Base-by-base conservation (phyloP, 164 flowering plant genomes). In the Liquidambar formosana region DNA sequence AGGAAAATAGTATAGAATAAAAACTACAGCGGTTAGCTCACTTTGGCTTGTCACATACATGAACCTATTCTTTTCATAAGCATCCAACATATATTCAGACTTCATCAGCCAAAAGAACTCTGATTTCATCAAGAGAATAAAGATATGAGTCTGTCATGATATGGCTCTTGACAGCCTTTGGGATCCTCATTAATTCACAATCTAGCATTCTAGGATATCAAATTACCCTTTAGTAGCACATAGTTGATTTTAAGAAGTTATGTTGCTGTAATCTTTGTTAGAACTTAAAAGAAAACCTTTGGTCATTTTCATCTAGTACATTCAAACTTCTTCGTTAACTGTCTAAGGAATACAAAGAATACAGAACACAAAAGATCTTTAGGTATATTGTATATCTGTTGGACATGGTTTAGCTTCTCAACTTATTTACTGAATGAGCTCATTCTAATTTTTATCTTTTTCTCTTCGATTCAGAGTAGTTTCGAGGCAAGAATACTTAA, bases 401-500 rank as follows among this genome's bases (percentile, higher is more conserved):
- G 21, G 52, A 26, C 14, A 28, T 56, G 45, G 25, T 66, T 21
- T 46, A 26, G 4, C 19, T 49, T 63, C 14, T 59, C n/a, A 8
- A 45, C 13, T 43, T 41, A 38, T 33, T 45, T 54, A 27, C 57
- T 62, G 44, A 57, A 19, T 13, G 10, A 33, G 11, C n/a, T 2
- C 10, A 9, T 5, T 12, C 25, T 23, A 16, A 22, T 61, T 47
- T 13, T 72, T 46, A 51, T 64, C 47, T 61, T 61, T 2, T 71
- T 79, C 43, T 41, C 47, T 72, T 46, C 58, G 57, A 15, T 73
- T 59, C 90, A 92, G 99, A 73, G 88, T 86, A 77, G 85, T 90
- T 71, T 95, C 99, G 76, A 85, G 99, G 75, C 96, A 83, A 79
- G 97, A 93, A 70, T 93, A 93, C 71, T 68, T 93, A 58, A 91